Conservation (phyloP, 306 rosid genomes). For the Canavalia ensiformis region DNA sequence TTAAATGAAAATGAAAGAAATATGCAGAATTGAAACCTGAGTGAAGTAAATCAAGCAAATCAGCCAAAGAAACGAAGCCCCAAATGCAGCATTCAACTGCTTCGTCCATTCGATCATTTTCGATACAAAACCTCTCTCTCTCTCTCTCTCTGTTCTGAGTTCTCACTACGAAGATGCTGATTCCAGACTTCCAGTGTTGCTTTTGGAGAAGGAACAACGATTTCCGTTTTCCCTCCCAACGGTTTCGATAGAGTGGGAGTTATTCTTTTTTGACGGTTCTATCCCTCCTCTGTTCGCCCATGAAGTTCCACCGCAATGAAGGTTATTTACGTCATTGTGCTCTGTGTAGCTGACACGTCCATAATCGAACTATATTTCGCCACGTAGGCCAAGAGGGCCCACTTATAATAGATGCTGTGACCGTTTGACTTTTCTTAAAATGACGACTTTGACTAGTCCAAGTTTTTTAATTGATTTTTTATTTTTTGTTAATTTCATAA, state of each 20-base stretch:
- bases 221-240: conserved; percentile 51
- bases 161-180: conserved; percentile 1
- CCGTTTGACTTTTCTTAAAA: background rate
- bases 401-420: background rate
- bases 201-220: conserved; percentile 41
- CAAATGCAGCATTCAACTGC: conserved; percentile 67
- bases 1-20: background rate
- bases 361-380: conserved; percentile 51
- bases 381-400: conserved; percentile 49
- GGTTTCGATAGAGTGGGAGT: conserved; percentile 47
- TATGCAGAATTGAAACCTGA: conserved; percentile 61
- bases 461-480: background rate
- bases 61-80: conserved; percentile 81
- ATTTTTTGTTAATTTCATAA: too few species aligned
- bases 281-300: background rate
- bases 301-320: background rate
- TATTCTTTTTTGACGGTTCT: conserved; percentile 48
- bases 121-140: background rate
- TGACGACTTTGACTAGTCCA: background rate
- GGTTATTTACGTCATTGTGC: conserved; percentile 48
- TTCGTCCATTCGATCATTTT: conserved; percentile 76
- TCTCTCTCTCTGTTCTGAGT: background rate
- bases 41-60: conserved; percentile 91
- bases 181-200: conserved; percentile 24
- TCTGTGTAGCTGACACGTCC: conserved; percentile 52